These are phyloP conservation scores for Camellia lanceoleosa DNA, from an alignment of 148 eudicot genomes.

Conservation along the genomic window DNA sequence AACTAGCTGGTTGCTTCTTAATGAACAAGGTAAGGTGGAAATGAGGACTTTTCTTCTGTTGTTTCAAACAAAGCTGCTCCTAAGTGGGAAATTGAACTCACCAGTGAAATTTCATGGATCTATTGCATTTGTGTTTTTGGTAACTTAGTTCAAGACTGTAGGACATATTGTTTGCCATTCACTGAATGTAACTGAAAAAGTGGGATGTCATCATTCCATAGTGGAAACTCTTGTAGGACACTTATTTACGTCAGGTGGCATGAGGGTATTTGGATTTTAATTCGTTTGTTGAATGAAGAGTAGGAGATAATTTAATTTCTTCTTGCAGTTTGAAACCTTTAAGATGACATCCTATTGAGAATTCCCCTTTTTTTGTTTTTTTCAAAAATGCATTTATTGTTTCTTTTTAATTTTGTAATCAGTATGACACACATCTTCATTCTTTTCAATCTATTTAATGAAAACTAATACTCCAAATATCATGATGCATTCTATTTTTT, in stretches of 20 bases:
- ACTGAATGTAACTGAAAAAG: neutral
- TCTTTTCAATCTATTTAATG: neutral
- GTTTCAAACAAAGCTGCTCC: neutral
- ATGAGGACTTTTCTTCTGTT: neutral
- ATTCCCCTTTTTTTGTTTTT: neutral
- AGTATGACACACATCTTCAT: neutral
- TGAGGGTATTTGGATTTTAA: neutral
- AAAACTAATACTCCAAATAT: neutral
- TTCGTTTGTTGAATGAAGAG: neutral
- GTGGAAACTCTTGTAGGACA: neutral
- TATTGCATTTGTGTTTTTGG: neutral
- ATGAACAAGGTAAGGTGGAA: neutral
- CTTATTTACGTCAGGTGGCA: neutral
- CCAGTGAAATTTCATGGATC: neutral
- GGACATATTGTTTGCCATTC: neutral
- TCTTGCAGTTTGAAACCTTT: neutral
- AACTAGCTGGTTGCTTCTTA: neutral
- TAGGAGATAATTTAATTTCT: neutral
- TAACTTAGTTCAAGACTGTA: neutral
- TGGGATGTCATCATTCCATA: neutral
- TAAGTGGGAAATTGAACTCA: neutral
- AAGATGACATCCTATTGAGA: conserved; percentile 5
- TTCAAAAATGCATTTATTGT: neutral
- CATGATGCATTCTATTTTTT: conserved; percentile 3
- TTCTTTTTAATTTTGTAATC: neutral